Percentiles rank a stretch among this genome's conserved stretches.
These are phyloP conservation scores for Colletotrichum graminicola DNA, from an alignment of 2,329 filamentous ascomycete species.

Conservation along the genomic window DNA sequence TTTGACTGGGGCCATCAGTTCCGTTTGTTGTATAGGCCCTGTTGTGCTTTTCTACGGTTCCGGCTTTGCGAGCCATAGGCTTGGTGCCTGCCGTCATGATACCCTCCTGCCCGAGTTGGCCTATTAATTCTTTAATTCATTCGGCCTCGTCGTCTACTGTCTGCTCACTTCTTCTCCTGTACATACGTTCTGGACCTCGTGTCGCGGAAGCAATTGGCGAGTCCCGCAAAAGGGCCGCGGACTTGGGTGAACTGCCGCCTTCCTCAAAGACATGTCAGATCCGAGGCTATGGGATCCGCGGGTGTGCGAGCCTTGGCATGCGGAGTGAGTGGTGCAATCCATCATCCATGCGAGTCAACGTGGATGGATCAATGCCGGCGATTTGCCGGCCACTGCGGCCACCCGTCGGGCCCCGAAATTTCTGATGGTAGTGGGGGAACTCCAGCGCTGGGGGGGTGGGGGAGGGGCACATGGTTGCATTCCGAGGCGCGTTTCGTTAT, in stretches of 20 bases:
- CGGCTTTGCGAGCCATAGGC: constrained; percentile 15
- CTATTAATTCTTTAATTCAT: background rate
- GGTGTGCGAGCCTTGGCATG: constrained; percentile 24
- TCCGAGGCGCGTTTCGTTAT: constrained; percentile 3
- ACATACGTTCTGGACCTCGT: background rate
- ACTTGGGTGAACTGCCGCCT: background rate
- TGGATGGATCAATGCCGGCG: constrained; percentile 28
- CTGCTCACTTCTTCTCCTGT: constrained; percentile 20
- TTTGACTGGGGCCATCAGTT: constrained; percentile 1
- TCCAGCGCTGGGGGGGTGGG: background rate
- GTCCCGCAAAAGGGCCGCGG: background rate
- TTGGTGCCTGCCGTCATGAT: constrained; percentile 33
- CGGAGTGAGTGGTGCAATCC: constrained; percentile 6
- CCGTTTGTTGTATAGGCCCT: constrained; percentile 9
- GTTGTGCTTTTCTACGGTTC: constrained; percentile 10
- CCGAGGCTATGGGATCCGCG: constrained; percentile 5
- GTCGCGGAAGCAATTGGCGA: constrained; percentile 14
- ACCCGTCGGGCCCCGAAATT: constrained; percentile 35
- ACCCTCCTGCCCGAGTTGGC: constrained; percentile 37
- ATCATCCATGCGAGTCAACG: constrained; percentile 28
- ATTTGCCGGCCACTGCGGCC: constrained; percentile 31
- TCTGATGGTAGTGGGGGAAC: constrained; percentile 27
- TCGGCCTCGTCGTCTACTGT: background rate
- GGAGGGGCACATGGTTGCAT: constrained; percentile 1
- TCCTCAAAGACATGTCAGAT: background rate